Evolutionary conservation across 2,329 filamentous ascomycete species (phyloP).

Genomic region (Zasmidium cellare): DNA sequence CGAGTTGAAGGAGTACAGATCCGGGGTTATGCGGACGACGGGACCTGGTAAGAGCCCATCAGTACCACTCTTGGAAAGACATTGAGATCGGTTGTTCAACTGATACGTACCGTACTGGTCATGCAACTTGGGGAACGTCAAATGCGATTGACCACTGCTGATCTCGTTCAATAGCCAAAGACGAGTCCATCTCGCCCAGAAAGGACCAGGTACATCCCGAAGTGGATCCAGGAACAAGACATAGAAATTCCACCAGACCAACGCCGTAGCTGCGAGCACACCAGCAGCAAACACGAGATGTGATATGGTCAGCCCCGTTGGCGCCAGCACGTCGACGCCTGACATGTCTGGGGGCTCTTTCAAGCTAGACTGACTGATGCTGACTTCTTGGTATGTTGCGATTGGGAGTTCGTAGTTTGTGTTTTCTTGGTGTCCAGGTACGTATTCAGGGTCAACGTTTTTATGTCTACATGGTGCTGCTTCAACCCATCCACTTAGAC

Average conservation of each 20-base stretch:
- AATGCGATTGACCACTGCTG: background rate
- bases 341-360: no score
- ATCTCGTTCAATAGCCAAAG: background rate
- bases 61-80: background rate
- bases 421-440: no score
- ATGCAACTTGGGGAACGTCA: background rate
- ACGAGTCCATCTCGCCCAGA: background rate
- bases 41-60: background rate
- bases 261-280: no score
- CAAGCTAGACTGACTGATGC: no score
- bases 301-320: no score
- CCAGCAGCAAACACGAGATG: no score
- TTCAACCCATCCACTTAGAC: no score
- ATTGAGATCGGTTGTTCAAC: background rate
- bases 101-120: background rate
- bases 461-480: no score
- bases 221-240: background rate
- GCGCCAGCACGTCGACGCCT: no score
- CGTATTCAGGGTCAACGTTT: no score
- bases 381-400: no score
- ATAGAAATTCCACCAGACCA: background rate
- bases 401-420: no score
- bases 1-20: background rate
- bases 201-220: conserved; percentile 3
- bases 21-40: conserved; percentile 3